Evolutionary conservation across 2,329 filamentous ascomycete genomes (phyloP).

Genomic region (Colletotrichum nymphaeae): DNA sequence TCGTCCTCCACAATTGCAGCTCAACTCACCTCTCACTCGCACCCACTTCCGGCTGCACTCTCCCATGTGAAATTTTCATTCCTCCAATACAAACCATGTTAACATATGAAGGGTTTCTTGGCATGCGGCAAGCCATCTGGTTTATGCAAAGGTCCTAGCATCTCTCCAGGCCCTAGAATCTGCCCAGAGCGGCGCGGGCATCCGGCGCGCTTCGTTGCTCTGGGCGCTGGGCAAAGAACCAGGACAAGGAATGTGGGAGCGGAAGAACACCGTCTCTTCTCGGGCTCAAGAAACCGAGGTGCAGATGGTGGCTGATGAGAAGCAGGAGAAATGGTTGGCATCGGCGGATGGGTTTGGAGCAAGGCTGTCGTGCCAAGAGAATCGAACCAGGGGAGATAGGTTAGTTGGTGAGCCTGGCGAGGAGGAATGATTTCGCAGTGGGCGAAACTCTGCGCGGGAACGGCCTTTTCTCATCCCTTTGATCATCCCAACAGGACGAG

Average conservation of each 20-base stretch:
- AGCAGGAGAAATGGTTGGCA: not conserved
- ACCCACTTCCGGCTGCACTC: not conserved
- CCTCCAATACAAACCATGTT: not conserved
- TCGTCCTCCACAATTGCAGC: not conserved
- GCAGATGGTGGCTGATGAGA: slow-evolving; percentile 11
- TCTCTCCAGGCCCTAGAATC: not conserved
- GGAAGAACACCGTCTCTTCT: not conserved
- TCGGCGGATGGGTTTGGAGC: not conserved
- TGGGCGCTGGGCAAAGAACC: not conserved
- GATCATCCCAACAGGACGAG: not conserved
- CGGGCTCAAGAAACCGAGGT: slow-evolving; percentile 10
- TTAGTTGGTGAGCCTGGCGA: not conserved
- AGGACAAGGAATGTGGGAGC: not conserved
- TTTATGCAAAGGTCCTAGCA: not conserved
- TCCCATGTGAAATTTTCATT: not conserved
- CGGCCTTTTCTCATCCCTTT: not conserved
- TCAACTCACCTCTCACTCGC: not conserved
- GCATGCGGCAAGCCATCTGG: not conserved
- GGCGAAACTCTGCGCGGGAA: not conserved
- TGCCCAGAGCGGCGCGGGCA: not conserved
- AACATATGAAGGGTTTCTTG: not conserved
- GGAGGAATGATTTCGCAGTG: not conserved
- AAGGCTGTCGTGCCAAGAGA: not conserved
- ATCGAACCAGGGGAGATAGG: not conserved
- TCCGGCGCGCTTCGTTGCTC: not conserved